These are phyloP conservation scores for Quercus gilva DNA, from an alignment of 306 rosid genomes.

Conservation along the genomic window DNA sequence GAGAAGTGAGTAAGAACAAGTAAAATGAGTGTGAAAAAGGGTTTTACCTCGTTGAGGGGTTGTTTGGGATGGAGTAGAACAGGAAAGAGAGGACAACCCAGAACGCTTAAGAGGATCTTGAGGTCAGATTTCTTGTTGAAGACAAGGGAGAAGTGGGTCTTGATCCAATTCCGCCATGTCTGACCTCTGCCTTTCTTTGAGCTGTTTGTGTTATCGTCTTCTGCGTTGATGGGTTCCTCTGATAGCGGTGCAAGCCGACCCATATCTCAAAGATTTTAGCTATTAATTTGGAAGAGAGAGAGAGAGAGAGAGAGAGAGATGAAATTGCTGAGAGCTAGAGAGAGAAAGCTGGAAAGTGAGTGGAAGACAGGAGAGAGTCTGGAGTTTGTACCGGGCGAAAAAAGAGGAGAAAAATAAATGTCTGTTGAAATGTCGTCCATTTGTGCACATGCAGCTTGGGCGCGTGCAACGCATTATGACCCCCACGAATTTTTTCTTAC, in stretches of 20 bases:
- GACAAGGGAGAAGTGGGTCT: conserved; percentile 57
- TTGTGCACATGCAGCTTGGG: conserved; percentile 15
- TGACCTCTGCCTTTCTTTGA: conserved; percentile 51
- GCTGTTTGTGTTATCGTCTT: conserved; percentile 27
- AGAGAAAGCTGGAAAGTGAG: not conserved
- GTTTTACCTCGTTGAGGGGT: conserved; percentile 54
- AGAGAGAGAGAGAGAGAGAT: not conserved
- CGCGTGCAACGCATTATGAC: conserved; percentile 23
- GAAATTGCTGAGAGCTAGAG: not conserved
- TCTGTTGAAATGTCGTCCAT: not conserved
- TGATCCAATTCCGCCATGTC: conserved; percentile 90
- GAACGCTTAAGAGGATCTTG: conserved; percentile 79
- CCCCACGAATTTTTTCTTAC: not conserved
- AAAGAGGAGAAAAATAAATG: no score
- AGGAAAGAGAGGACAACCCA: conserved; percentile 90
- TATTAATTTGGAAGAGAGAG: not conserved
- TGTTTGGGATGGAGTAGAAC: conserved; percentile 47
- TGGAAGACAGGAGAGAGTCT: not conserved
- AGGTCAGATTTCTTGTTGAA: conserved; percentile 71
- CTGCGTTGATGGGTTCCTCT: conserved; percentile 82
- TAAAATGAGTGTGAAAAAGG: no score
- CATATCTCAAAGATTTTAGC: conserved; percentile 28
- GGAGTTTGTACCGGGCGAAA: no score
- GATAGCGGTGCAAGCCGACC: conserved; percentile 78
- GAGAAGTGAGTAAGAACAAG: no score